Evolutionary conservation across 164 flowering plant species (phyloP), one percentile per base, ranked within the genome.

Genomic region (Kalanchoe fedtschenkoi): DNA sequence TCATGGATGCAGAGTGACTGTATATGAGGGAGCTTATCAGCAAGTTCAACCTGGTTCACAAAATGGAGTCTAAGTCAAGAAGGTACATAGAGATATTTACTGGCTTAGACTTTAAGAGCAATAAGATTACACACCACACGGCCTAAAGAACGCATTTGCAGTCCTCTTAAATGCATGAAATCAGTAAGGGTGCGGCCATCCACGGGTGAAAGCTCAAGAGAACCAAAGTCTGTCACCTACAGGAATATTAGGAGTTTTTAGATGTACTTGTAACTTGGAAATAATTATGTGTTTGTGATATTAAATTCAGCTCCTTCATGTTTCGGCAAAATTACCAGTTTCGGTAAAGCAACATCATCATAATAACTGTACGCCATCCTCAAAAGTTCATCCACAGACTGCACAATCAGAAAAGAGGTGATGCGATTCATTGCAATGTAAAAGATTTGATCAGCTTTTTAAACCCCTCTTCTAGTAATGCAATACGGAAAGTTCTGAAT

Each of bases 111-210:
- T 4, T 19, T 0, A 24, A 44, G 21, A 41, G 17, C 11, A 5
- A 53, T 16, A 11, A 10, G 22, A 19, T 57, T 56, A n/a, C 86
- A 79, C 64, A 91, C 98, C 95, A 91, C 96, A 66, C 80, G 82
- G 62, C 96, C 98, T 78, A 91, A 76, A 43, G 98, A 91, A 37
- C 71, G 74, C 92, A 91, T 86, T 72, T 78, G 78, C 24, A 91
- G 73, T 64, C 98, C 98, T 74, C 96, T 81, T 62, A 85, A 67
- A 74, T 91, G 98, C 98, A 91, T 89, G 74, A 91, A 91, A 63
- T 91, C 96, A 5, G 98, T 87, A 35, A 91, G 76, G 2, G 96
- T 91, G 70, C 89, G 91, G 19, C 98, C 98, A 80, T 91, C 98
- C 61, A 91, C 96, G 10, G 98, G 96, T 62, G 98, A 91, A 65